phyloP scores from a whole-genome alignment of 768 basidiomycete species.

The Calvatia gigantea region DNA sequence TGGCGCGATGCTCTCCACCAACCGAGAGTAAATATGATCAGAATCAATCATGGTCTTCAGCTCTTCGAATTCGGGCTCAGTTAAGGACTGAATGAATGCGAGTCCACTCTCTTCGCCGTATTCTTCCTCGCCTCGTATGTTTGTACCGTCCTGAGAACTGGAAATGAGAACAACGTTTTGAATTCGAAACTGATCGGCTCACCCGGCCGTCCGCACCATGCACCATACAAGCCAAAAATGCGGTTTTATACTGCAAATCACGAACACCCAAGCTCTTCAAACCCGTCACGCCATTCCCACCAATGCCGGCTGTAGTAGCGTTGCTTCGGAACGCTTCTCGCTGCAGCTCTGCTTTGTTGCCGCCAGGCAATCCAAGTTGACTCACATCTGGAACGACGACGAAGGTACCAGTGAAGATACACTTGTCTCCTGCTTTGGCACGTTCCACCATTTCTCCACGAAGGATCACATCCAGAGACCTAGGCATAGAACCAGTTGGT shows the following conservation, averaged over 20 bases:
- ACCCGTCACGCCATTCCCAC: constrained; percentile 85
- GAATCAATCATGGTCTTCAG: constrained; percentile 91
- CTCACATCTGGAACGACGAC: constrained; percentile 98
- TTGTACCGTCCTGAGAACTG: constrained; percentile 66
- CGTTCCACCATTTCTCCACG: constrained; percentile 95
- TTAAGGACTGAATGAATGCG: constrained; percentile 84
- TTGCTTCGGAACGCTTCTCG: constrained; percentile 74
- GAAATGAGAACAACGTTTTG: not conserved
- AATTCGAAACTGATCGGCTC: constrained; percentile 26
- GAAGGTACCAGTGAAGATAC: constrained; percentile 96
- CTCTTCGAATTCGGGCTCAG: constrained; percentile 93
- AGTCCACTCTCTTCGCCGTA: constrained; percentile 74
- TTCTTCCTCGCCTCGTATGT: constrained; percentile 88
- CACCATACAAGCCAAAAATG: constrained; percentile 97
- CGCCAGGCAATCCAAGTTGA: constrained; percentile 92
- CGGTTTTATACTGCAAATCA: constrained; percentile 97
- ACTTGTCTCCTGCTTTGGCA: constrained; percentile 99
- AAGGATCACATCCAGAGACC: constrained; percentile 93
- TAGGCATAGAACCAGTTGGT: constrained; percentile 97
- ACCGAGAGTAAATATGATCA: constrained; percentile 90
- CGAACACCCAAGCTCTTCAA: constrained; percentile 92
- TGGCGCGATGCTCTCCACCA: constrained; percentile 94
- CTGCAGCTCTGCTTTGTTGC: constrained; percentile 87
- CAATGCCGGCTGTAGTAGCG: constrained; percentile 58
- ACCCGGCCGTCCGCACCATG: constrained; percentile 88